phyloP scores from a whole-genome alignment of 2,329 filamentous ascomycete genomes.

The Penicillium sp. region DNA sequence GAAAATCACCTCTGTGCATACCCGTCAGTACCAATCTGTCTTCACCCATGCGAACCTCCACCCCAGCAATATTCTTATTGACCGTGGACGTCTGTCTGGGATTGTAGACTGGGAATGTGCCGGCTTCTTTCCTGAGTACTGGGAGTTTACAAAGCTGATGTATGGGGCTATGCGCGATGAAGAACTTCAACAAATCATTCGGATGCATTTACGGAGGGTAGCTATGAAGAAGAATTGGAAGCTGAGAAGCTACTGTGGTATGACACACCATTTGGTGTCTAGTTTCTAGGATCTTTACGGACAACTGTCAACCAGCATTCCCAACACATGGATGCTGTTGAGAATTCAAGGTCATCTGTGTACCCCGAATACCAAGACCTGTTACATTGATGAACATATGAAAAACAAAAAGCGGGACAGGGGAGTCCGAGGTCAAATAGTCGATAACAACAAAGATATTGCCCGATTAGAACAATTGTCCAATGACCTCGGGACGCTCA shows the following conservation, averaged over 20 bases:
- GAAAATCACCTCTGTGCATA: not conserved
- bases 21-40: slow-evolving; percentile 11
- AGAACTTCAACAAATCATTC: slow-evolving; percentile 7
- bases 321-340: no score
- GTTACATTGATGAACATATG: no score
- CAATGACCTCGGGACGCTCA: no score
- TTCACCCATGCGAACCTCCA: slow-evolving; percentile 28
- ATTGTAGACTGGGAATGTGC: slow-evolving; percentile 36
- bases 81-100: slow-evolving; percentile 19
- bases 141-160: slow-evolving; percentile 30
- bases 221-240: slow-evolving; percentile 14
- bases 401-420: no score
- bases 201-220: slow-evolving; percentile 7
- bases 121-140: slow-evolving; percentile 30
- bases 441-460: no score
- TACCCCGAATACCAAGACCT: no score
- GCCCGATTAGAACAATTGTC: no score
- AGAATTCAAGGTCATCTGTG: no score
- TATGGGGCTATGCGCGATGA: slow-evolving; percentile 7
- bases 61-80: slow-evolving; percentile 22
- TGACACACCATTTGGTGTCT: not conserved
- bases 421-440: no score
- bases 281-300: no score
- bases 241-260: slow-evolving; percentile 13
- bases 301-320: no score